Evolutionary conservation across 352 stramenopile species (phyloP), one percentile per base, ranked within the genome.

Genomic region (Globisporangium lucens): DNA sequence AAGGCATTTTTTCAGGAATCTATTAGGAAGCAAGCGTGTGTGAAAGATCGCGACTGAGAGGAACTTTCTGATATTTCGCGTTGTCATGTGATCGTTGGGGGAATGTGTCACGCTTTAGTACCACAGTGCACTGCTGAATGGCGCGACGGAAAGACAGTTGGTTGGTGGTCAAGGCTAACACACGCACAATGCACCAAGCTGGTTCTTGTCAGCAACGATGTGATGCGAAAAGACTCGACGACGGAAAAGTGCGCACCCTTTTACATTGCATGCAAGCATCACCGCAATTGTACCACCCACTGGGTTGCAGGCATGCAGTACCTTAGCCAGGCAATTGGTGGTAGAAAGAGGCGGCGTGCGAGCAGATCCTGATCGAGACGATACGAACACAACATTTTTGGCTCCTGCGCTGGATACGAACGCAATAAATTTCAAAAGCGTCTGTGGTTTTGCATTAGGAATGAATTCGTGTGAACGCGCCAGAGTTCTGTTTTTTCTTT

Each of bases 41-140:
- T 68, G 63, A 68, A 68, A 63, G 63, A 61, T 68, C 63, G 36
- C 53, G 63, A 68, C 63, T 33, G n/a, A 41, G 47, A 38, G 24
- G 15, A 64, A 63, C 36, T 60, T 70, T 65, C 57, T 70, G 65
- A 70, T 62, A 61, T 63, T 57, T 68, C 41, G 43, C 63, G 52
- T 38, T 55, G 22, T 57, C 63, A 62, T 68, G 24, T 15, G 9
- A 41, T 68, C 38, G 63, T 63, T 68, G 52, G 55, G 24, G 27
- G 36, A 36, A 27, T 61, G 30, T 59, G 29, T 61, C 30, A 46
- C 56, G 17, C 55, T 46, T n/a, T 60, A 30, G 33, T 61, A 47
- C 56, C 30, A 61, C 56, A 49, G 30, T 49, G 33, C 12, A n/a
- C 33, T 22, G n/a, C 20, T 49, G 56, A 49, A 46, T 27, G 20